phyloP scores from a whole-genome alignment of 352 stramenopile species.

The Phytophthora melonis region DNA sequence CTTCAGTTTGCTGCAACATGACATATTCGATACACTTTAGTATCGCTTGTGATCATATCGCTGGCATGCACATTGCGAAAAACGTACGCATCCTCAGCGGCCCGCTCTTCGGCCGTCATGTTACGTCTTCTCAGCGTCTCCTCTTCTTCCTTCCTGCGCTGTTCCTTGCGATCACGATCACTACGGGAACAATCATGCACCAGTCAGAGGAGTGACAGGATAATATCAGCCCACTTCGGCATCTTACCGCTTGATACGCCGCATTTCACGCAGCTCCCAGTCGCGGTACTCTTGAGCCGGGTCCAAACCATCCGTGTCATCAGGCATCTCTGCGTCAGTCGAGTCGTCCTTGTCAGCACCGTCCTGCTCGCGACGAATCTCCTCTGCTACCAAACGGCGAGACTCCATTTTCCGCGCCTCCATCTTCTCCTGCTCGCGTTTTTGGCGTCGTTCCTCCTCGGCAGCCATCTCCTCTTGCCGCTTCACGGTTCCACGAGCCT shows the following conservation, averaged over 20 bases:
- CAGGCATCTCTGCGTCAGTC: slow-evolving; percentile 90
- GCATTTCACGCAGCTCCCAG: slow-evolving; percentile 95
- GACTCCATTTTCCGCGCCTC: slow-evolving; percentile 75
- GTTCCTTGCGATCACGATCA: slow-evolving; percentile 86
- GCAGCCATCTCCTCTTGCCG: slow-evolving; percentile 79
- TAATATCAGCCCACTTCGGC: not conserved
- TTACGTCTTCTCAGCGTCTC: slow-evolving; percentile 91
- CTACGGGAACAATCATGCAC: slow-evolving; percentile 36
- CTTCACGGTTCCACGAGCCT: slow-evolving; percentile 86
- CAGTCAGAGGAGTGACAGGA: slow-evolving; percentile 8
- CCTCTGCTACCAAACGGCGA: slow-evolving; percentile 78
- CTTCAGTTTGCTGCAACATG: slow-evolving; percentile 72
- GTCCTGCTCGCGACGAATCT: slow-evolving; percentile 75
- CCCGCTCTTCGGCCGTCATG: slow-evolving; percentile 96
- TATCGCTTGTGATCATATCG: not conserved
- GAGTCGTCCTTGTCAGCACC: slow-evolving; percentile 45
- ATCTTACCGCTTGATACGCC: slow-evolving; percentile 90
- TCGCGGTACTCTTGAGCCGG: slow-evolving; percentile 92
- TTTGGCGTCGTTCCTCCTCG: slow-evolving; percentile 70
- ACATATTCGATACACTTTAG: slow-evolving; percentile 4
- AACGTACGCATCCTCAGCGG: slow-evolving; percentile 90
- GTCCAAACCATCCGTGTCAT: slow-evolving; percentile 91
- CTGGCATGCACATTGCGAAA: not conserved
- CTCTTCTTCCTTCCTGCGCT: slow-evolving; percentile 81
- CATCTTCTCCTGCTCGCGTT: slow-evolving; percentile 68